Percentiles rank a stretch among this genome's conserved stretches.
phyloP scores from a whole-genome alignment of 1,284 basidiomycete genomes.

The Apiotrichum veenhuisii region DNA sequence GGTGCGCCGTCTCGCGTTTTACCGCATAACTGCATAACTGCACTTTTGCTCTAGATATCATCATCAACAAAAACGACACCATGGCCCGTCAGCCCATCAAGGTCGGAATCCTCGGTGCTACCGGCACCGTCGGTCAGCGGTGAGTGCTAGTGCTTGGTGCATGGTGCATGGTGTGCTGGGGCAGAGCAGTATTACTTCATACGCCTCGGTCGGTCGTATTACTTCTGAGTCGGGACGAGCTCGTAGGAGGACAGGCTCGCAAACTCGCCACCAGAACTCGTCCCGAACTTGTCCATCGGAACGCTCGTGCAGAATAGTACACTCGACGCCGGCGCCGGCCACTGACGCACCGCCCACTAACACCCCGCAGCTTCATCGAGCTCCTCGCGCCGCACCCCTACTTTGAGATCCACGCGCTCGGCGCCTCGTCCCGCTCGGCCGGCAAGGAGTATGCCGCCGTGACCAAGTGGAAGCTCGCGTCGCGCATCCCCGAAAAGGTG shows the following conservation, averaged over 20 bases:
- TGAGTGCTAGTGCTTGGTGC: too few relatives aligned
- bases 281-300: too few relatives aligned
- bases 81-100: constrained; percentile 56
- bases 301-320: too few relatives aligned
- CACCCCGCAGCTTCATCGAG: constrained; percentile 64
- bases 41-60: neutral
- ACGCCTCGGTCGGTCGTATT: too few relatives aligned
- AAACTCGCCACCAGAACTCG: too few relatives aligned
- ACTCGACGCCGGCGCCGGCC: too few relatives aligned
- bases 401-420: constrained; percentile 81
- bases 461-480: constrained; percentile 85
- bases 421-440: constrained; percentile 83
- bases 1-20: neutral
- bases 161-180: too few relatives aligned
- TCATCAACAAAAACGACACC: neutral
- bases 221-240: too few relatives aligned
- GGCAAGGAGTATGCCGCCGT: constrained; percentile 77
- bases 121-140: constrained; percentile 91
- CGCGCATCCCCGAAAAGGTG: constrained; percentile 67
- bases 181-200: too few relatives aligned
- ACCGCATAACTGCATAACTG: neutral
- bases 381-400: constrained; percentile 85
- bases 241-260: too few relatives aligned
- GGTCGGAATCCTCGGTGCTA: constrained; percentile 92
- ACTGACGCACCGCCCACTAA: neutral